Conservation (phyloP, 2,329 filamentous ascomycete species). For the Alternaria triticimaculans region DNA sequence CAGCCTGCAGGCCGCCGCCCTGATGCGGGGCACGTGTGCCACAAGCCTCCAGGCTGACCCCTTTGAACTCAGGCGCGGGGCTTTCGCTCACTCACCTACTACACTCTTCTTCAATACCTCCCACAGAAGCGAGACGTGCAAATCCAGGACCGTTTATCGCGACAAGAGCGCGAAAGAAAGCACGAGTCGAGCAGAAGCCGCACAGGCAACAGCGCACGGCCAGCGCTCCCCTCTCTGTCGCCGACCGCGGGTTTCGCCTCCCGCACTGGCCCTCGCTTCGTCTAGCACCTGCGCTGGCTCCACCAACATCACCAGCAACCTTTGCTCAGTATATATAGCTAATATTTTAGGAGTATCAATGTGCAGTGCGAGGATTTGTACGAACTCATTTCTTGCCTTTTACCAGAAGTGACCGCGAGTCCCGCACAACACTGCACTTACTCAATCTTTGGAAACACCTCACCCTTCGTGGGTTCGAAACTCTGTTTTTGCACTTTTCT, state of each 20-base stretch:
- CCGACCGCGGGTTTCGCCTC: neutral
- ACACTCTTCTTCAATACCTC: too few relatives aligned
- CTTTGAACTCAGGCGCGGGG: neutral
- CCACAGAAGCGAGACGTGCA: neutral
- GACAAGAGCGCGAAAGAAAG: neutral
- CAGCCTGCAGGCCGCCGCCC: neutral
- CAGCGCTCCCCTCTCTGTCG: conserved; percentile 2
- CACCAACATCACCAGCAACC: neutral
- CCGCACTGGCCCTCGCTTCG: neutral
- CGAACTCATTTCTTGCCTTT: conserved; percentile 80
- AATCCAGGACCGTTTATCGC: neutral
- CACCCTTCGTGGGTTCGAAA: conserved; percentile 51
- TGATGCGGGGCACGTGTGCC: conserved; percentile 12
- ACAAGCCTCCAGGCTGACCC: neutral
- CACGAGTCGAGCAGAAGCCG: neutral
- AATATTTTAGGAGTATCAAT: conserved; percentile 13
- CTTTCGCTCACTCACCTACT: neutral
- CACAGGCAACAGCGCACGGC: conserved; percentile 14
- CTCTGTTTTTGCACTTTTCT: conserved; percentile 42
- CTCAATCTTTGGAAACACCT: conserved; percentile 62
- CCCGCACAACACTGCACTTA: conserved; percentile 65
- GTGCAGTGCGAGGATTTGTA: conserved; percentile 74
- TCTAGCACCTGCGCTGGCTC: neutral
- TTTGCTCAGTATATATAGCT: neutral
- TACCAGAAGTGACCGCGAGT: conserved; percentile 80